Percentiles rank a stretch among this genome's conserved stretches.
Conservation (phyloP, 1,284 basidiomycete genomes). For the Veloboletus limbatus region DNA sequence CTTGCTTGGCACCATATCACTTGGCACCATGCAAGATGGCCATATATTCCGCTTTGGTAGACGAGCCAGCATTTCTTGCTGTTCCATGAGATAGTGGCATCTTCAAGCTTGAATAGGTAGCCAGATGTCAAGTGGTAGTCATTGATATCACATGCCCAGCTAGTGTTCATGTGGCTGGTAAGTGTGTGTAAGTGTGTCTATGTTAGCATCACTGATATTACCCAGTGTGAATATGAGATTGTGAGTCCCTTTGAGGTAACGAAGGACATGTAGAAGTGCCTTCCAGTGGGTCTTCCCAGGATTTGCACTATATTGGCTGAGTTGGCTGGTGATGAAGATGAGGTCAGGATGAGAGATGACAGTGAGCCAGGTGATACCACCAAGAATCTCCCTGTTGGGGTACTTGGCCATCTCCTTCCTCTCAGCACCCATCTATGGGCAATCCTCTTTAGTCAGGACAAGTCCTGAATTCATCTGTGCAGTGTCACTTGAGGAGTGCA, state of each 20-base stretch:
- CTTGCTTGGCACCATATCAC: no score
- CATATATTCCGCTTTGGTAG: no score
- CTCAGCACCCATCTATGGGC: background rate
- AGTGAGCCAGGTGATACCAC: slow-evolving; percentile 3
- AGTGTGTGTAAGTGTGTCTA: background rate
- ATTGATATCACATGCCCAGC: background rate
- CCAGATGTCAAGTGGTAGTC: background rate
- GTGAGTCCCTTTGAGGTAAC: background rate
- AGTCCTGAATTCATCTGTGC: background rate
- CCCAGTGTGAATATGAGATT: background rate
- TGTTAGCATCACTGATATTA: background rate
- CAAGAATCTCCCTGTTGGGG: background rate
- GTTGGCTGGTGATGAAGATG: background rate
- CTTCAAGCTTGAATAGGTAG: no score
- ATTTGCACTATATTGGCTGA: slow-evolving; percentile 7
- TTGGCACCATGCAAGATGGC: no score
- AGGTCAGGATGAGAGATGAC: slow-evolving; percentile 1
- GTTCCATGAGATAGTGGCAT: no score
- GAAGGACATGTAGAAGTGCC: background rate
- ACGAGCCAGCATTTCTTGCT: no score
- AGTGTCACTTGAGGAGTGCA: background rate
- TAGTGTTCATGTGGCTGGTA: background rate
- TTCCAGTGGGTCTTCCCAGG: slow-evolving; percentile 8
- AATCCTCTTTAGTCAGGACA: background rate
- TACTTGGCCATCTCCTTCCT: background rate